Evolutionary conservation across 768 basidiomycete species (phyloP).

Genomic region (Leucosporidium scottii): DNA sequence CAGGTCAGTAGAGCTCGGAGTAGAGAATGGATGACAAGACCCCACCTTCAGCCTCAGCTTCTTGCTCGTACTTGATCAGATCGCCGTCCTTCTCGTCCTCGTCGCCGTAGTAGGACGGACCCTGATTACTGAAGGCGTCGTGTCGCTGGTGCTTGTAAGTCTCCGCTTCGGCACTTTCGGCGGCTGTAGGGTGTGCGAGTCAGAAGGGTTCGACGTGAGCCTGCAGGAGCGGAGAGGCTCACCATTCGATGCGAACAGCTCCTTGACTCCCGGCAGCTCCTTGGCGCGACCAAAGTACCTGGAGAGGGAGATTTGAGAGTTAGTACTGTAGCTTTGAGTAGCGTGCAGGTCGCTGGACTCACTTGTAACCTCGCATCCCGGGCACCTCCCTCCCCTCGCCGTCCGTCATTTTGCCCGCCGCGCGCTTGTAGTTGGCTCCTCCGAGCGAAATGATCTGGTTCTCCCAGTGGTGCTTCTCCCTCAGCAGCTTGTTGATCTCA

Average conservation of each 20-base stretch:
- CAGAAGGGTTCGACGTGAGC: background rate
- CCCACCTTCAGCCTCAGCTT: slow-evolving; percentile 67
- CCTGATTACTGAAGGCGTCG: slow-evolving; percentile 81
- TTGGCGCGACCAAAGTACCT: slow-evolving; percentile 97
- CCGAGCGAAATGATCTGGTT: slow-evolving; percentile 94
- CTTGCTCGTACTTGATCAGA: slow-evolving; percentile 64
- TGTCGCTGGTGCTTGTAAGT: slow-evolving; percentile 57
- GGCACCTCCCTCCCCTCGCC: slow-evolving; percentile 94
- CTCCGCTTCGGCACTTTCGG: slow-evolving; percentile 63
- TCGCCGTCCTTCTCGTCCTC: slow-evolving; percentile 64
- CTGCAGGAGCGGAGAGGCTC: slow-evolving; percentile 39
- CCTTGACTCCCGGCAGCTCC: slow-evolving; percentile 88
- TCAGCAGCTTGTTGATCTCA: slow-evolving; percentile 89
- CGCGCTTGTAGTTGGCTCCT: slow-evolving; percentile 90
- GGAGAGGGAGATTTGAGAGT: background rate
- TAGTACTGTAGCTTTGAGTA: background rate
- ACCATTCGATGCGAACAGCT: slow-evolving; percentile 82
- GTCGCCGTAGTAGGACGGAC: slow-evolving; percentile 85
- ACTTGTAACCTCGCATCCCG: slow-evolving; percentile 97
- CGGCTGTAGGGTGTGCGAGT: slow-evolving; percentile 23
- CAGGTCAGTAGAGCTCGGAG: background rate
- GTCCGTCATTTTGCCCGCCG: slow-evolving; percentile 81
- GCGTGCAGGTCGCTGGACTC: slow-evolving; percentile 36
- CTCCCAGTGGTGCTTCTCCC: slow-evolving; percentile 97
- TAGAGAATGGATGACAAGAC: background rate